A percentile compares a stretch with the other conserved stretches of the same genome.
Evolutionary conservation across 495 filamentous ascomycete genomes (phyloP).

Genomic region (Aspergillus incahuasiensis): DNA sequence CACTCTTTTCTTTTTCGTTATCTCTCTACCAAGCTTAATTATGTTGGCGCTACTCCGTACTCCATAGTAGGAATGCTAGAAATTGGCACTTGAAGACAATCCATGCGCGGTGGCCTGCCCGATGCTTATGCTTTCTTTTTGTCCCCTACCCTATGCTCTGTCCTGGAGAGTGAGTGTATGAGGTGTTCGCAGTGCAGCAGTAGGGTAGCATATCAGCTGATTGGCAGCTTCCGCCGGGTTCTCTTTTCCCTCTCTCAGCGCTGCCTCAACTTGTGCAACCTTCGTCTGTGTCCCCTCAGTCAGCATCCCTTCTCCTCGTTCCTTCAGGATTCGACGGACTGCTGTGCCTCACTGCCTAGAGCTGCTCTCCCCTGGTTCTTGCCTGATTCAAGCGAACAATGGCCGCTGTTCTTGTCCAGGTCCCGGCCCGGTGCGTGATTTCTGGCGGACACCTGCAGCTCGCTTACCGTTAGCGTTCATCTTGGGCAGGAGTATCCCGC

Average conservation of each 20-base stretch:
- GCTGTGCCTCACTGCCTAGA: not conserved
- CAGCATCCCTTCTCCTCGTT: not conserved
- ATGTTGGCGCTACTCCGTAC: not conserved
- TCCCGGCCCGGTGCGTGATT: conserved; percentile 20
- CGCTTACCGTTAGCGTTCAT: conserved; percentile 12
- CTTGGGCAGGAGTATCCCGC: conserved; percentile 6
- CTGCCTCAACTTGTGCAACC: conserved; percentile 10
- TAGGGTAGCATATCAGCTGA: not conserved
- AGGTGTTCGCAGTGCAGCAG: not conserved
- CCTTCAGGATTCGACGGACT: not conserved
- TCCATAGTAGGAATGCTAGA: not conserved
- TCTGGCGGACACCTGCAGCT: conserved; percentile 21
- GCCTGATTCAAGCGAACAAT: not conserved
- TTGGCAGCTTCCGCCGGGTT: not conserved
- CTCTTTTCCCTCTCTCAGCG: not conserved
- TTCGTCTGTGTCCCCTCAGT: not conserved
- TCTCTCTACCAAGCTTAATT: not conserved
- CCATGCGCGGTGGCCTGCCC: not conserved
- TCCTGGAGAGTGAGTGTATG: not conserved
- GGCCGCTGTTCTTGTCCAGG: not conserved
- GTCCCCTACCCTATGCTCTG: not conserved
- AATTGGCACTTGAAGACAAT: not conserved
- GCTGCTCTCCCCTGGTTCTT: not conserved
- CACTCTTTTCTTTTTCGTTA: not conserved
- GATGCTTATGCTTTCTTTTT: not conserved